Percentiles rank a stretch among this genome's conserved stretches.
Conservation (phyloP, 768 basidiomycete species). For the Suillus sp. region DNA sequence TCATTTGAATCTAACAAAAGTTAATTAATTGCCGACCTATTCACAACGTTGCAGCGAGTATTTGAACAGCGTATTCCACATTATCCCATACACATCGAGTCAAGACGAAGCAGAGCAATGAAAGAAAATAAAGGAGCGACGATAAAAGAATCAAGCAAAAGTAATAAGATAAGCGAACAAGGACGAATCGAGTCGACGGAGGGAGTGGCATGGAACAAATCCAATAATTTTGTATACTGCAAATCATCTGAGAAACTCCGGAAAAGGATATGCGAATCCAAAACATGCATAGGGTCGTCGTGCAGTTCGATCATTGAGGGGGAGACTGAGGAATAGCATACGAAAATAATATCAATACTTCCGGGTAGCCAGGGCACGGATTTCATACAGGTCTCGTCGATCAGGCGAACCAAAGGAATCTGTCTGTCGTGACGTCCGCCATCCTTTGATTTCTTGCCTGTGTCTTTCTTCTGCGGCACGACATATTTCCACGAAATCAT, state of each 20-base stretch:
- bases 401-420: conserved; percentile 44
- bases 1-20: neutral
- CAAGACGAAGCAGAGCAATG: conserved; percentile 18
- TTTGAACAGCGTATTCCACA: conserved; percentile 37
- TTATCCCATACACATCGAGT: conserved; percentile 40
- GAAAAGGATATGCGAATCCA: conserved; percentile 17
- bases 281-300: conserved; percentile 10
- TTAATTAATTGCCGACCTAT: neutral
- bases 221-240: conserved; percentile 25
- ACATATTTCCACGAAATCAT: conserved; percentile 71
- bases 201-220: conserved; percentile 22
- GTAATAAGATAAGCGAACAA: conserved; percentile 29
- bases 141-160: conserved; percentile 29
- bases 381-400: conserved; percentile 74
- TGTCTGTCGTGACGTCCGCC: conserved; percentile 44
- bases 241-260: conserved; percentile 28
- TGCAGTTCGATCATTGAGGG: neutral
- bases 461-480: conserved; percentile 81
- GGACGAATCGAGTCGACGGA: conserved; percentile 14
- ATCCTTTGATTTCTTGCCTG: conserved; percentile 81
- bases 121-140: conserved; percentile 18
- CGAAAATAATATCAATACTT: conserved; percentile 54
- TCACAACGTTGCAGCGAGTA: neutral
- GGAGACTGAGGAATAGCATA: conserved; percentile 4
- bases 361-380: conserved; percentile 83